Evolutionary conservation across 345 rosid species (phyloP).

Genomic region (Melaleuca quinquenervia): DNA sequence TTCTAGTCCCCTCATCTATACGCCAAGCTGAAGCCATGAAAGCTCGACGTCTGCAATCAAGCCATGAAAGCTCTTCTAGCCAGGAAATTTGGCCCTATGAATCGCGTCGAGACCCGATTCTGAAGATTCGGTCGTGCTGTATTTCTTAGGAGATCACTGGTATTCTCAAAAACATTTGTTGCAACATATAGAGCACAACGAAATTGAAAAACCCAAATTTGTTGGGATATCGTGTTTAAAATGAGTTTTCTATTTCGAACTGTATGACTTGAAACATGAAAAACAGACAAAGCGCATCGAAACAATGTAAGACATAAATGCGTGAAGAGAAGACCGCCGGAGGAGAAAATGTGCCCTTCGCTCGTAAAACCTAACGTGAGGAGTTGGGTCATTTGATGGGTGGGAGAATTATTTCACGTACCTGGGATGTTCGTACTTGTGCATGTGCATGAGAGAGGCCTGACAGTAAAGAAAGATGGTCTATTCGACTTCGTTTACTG

Average conservation of each 20-base stretch:
- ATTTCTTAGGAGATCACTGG: not conserved
- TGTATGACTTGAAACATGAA: not conserved
- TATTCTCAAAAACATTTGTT: not conserved
- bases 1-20: not conserved
- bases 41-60: not conserved
- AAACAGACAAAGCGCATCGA: not conserved
- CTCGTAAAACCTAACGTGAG: not conserved
- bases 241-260: not conserved
- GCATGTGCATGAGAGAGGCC: not conserved
- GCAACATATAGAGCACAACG: not conserved
- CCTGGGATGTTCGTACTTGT: not conserved
- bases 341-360: not conserved
- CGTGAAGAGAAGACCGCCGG: not conserved
- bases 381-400: not conserved
- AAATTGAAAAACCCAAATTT: not conserved
- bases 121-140: not conserved
- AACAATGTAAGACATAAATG: not conserved
- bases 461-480: not conserved
- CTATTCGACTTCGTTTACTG: not conserved
- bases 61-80: not conserved
- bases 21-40: not conserved
- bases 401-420: not conserved
- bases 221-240: not conserved
- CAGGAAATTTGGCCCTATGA: not conserved
- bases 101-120: not conserved